Evolutionary conservation across 2,329 filamentous ascomycete species (phyloP).

Genomic region (Pestalotiopsis sp.): DNA sequence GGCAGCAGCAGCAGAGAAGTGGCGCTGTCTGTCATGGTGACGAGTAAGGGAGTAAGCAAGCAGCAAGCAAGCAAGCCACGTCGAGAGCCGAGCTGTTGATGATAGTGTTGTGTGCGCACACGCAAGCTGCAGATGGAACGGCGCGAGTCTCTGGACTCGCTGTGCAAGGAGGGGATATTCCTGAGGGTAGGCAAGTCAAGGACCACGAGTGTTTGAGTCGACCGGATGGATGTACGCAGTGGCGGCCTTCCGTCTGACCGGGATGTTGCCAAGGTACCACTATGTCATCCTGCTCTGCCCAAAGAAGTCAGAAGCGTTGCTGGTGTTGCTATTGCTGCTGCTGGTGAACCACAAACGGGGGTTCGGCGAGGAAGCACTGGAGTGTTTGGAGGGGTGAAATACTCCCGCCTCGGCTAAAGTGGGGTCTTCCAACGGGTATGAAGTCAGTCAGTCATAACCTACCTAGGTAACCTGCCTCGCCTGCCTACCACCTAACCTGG

Average conservation of each 20-base stretch:
- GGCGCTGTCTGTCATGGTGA: constrained; percentile 7
- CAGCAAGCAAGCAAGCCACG: not conserved
- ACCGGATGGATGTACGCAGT: too few relatives aligned
- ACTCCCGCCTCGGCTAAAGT: not conserved
- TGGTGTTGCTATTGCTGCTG: not conserved
- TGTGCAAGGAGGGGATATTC: too few relatives aligned
- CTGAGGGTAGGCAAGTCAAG: too few relatives aligned
- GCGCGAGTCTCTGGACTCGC: too few relatives aligned
- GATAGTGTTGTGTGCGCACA: too few relatives aligned
- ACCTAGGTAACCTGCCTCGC: too few relatives aligned
- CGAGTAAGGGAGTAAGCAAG: not conserved
- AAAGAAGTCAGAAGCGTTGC: not conserved
- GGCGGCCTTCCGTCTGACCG: too few relatives aligned
- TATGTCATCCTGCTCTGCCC: not conserved
- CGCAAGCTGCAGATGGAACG: too few relatives aligned
- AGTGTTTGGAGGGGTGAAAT: not conserved
- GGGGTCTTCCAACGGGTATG: not conserved
- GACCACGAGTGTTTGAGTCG: too few relatives aligned
- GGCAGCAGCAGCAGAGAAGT: constrained; percentile 65
- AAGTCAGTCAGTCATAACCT: too few relatives aligned
- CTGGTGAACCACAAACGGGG: not conserved
- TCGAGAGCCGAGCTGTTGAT: too few relatives aligned
- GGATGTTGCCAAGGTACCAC: not conserved
- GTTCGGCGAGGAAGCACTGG: not conserved
- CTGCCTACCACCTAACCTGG: too few relatives aligned